A percentile compares a stretch with the other conserved stretches of the same genome.
These are phyloP conservation scores for Cochlearia excelsa DNA, from an alignment of 345 rosid species.

Conservation along the genomic window DNA sequence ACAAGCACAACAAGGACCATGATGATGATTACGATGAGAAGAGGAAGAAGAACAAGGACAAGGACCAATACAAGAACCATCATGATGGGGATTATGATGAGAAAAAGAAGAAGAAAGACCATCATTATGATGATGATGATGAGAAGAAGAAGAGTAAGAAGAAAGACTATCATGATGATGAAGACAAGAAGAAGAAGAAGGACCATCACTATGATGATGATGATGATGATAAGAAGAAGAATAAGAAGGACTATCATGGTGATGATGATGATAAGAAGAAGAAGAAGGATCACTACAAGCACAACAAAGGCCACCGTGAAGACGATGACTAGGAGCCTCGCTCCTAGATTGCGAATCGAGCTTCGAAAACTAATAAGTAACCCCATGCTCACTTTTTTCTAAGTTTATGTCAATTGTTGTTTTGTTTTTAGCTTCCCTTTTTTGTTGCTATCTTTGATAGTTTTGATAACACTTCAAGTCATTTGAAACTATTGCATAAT, in stretches of 20 bases:
- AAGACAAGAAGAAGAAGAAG: not conserved
- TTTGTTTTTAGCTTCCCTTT: constrained; percentile 20
- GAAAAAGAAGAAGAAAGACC: constrained; percentile 5
- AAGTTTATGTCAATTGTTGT: not conserved
- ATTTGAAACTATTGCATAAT: not conserved
- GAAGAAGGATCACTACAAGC: not conserved
- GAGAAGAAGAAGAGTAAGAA: constrained; percentile 10
- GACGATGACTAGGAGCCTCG: constrained; percentile 1
- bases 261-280: constrained; percentile 8
- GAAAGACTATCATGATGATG: not conserved
- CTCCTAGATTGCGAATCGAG: no score
- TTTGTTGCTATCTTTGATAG: not conserved
- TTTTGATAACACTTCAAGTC: not conserved
- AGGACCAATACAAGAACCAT: constrained; percentile 25
- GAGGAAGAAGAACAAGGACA: constrained; percentile 11
- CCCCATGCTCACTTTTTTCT: not conserved
- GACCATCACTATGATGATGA: not conserved
- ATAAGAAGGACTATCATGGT: constrained; percentile 1
- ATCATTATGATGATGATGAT: constrained; percentile 23
- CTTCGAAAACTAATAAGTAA: constrained; percentile 20
- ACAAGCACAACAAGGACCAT: constrained; percentile 4
- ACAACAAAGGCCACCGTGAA: not conserved
- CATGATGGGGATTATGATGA: constrained; percentile 11
- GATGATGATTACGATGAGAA: constrained; percentile 18
- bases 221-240: constrained; percentile 11